Evolutionary conservation across 1,284 basidiomycete genomes (phyloP), one percentile per base, ranked within the genome.

Genomic region (Ceratobasidium sp.): DNA sequence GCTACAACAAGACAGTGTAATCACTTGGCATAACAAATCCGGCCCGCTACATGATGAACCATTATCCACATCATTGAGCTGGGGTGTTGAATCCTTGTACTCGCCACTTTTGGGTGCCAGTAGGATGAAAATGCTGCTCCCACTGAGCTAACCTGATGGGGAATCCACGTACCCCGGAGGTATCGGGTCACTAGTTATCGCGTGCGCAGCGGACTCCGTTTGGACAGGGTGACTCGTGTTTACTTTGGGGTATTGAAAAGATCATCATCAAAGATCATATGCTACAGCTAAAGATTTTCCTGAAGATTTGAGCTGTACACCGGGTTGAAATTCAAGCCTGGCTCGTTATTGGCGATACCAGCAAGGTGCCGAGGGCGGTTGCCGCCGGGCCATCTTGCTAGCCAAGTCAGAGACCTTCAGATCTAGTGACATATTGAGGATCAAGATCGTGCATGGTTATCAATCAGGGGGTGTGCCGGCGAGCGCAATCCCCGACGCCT

Each of bases 391-490:
- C 34, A 34, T 34, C 8, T 3, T 49, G 19, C 48, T 7, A 7
- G 48, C n/a, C 48, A n/a, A 49, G 16, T 49, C 48, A 22, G 48
- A 49, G 48, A 49, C 48, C 19, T 49, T 43, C n/a, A 49, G 48
- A 49, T 22, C 48, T 43, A 1, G 48, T 7, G 48, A 8, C 48
- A 49, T 3, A 49, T 22, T 3, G 6, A 22, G 7, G 48, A 49
- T 49, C 48, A 49, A 22, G 48, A 49, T 49, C 48, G 16, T 49
- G 48, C 48, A 19, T 49, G n/a, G 7, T 1, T 49, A 22, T 49
- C 48, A 49, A 49, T 22, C 48, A 49, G 8, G n/a, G 48, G 7
- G 48, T 3, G 9, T 2, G 19, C 48, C 16, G 48, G 13, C 9
- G 19, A 49, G 6, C n/a, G 48, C 8, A 19, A 49, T n/a, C 41